Percentiles rank a stretch among this genome's conserved stretches.
These are phyloP conservation scores for Elsinoe perseae DNA, from an alignment of 2,329 filamentous ascomycete species.

Conservation along the genomic window DNA sequence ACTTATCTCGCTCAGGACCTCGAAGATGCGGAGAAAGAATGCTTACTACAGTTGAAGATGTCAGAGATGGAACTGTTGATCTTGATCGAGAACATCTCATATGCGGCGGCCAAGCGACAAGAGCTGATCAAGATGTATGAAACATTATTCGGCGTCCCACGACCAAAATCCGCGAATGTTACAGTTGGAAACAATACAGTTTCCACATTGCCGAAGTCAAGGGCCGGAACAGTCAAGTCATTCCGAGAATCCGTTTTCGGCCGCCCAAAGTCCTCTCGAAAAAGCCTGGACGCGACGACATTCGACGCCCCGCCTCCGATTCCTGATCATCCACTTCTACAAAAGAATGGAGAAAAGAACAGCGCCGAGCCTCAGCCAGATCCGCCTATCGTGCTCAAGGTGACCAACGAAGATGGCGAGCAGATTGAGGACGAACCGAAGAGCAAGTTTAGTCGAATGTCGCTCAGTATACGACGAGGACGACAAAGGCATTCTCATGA, in stretches of 20 bases:
- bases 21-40: conserved; percentile 75
- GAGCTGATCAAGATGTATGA: conserved; percentile 78
- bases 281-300: conserved; percentile 39
- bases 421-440: conserved; percentile 23
- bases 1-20: conserved; percentile 61
- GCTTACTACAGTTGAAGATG: conserved; percentile 90
- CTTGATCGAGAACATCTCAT: conserved; percentile 70
- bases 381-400: conserved; percentile 62
- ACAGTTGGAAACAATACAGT: conserved; percentile 21
- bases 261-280: conserved; percentile 44
- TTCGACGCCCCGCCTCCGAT: conserved; percentile 22
- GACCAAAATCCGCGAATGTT: conserved; percentile 49
- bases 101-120: conserved; percentile 79
- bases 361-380: conserved; percentile 26
- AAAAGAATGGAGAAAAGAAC: conserved; percentile 15
- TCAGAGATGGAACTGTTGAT: conserved; percentile 82
- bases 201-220: conserved; percentile 22
- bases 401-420: conserved; percentile 56
- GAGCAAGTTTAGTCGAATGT: conserved; percentile 12
- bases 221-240: conserved; percentile 36
- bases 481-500: conserved; percentile 12
- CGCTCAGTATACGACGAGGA: conserved; percentile 8
- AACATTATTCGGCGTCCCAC: conserved; percentile 64
- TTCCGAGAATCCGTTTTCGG: conserved; percentile 72
- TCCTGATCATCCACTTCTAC: conserved; percentile 19